Percentiles rank a stretch among this genome's conserved stretches.
phyloP scores from a whole-genome alignment of 2,329 filamentous ascomycete species.

The Paracamarosporium sp. region DNA sequence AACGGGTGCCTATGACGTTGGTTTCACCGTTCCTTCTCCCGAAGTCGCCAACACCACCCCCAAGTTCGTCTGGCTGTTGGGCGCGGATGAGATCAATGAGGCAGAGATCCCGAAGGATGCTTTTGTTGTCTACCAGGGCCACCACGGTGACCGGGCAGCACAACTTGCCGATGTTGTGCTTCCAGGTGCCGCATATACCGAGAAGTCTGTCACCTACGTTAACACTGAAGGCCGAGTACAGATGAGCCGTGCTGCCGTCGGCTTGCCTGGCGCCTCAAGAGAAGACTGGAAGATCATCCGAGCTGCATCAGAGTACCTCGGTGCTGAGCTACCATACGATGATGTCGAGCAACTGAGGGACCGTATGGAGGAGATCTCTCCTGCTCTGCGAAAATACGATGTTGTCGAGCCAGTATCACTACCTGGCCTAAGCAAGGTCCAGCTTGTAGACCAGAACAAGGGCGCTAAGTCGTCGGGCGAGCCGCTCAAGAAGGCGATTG shows the following conservation, averaged over 20 bases:
- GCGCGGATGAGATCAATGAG: conserved; percentile 87
- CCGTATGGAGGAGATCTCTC: conserved; percentile 94
- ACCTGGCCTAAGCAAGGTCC: conserved; percentile 84
- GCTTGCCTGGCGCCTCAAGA: conserved; percentile 84
- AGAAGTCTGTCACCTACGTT: conserved; percentile 94
- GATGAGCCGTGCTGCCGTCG: conserved; percentile 88
- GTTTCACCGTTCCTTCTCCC: conserved; percentile 85
- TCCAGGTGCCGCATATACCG: conserved; percentile 93
- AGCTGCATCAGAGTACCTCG: conserved; percentile 89
- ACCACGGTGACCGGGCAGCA: conserved; percentile 93
- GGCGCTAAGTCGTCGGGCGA: conserved; percentile 74
- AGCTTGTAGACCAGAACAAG: conserved; percentile 96
- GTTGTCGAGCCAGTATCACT: conserved; percentile 79
- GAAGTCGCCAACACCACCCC: conserved; percentile 83
- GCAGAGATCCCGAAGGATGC: conserved; percentile 92
- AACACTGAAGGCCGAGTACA: conserved; percentile 98
- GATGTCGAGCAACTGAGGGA: conserved; percentile 88
- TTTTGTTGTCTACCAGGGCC: conserved; percentile 97
- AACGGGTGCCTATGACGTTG: conserved; percentile 92
- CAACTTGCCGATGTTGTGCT: conserved; percentile 93
- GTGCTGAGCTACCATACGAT: conserved; percentile 86
- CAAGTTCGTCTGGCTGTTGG: conserved; percentile 96
- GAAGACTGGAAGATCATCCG: conserved; percentile 99
- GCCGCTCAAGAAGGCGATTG: conserved; percentile 82
- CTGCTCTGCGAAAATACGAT: conserved; percentile 87